Conservation (phyloP, 2,329 filamentous ascomycete species). For the Canariomyces notabilis region DNA sequence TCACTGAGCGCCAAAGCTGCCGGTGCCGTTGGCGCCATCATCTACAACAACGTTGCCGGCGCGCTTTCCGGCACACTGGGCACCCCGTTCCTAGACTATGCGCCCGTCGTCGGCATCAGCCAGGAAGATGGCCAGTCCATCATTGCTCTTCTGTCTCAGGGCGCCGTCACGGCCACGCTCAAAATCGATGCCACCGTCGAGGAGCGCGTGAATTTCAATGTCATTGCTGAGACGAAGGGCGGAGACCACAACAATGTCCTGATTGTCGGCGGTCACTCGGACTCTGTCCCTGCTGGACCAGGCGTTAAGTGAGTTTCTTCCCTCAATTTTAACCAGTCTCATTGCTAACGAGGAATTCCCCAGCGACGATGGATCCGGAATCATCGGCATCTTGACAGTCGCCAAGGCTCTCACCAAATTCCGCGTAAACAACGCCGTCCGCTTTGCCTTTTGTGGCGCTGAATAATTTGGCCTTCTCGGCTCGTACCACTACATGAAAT, state of each 20-base stretch:
- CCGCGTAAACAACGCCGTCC: constrained; percentile 42
- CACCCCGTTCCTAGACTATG: constrained; percentile 39
- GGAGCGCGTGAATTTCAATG: constrained; percentile 23
- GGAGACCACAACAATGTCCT: constrained; percentile 26
- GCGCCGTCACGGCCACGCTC: constrained; percentile 31
- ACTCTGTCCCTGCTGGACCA: constrained; percentile 23
- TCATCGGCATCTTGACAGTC: constrained; percentile 23
- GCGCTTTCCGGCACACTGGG: constrained; percentile 51
- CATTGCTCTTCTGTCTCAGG: constrained; percentile 28
- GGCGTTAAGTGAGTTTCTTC: constrained; percentile 22
- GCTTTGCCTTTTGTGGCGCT: constrained; percentile 59
- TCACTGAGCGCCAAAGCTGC: constrained; percentile 50
- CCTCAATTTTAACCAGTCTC: not conserved
- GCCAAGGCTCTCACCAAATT: constrained; percentile 24
- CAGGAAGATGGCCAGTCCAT: constrained; percentile 39
- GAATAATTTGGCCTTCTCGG: constrained; percentile 56
- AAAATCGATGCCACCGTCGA: constrained; percentile 18
- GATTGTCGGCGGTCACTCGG: constrained; percentile 22
- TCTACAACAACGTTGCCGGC: constrained; percentile 59
- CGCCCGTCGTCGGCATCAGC: constrained; percentile 49
- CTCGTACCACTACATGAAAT: constrained; percentile 46
- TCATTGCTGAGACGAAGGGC: constrained; percentile 25
- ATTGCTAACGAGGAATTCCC: no score
- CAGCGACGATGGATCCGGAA: constrained; percentile 25
- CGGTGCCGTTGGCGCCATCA: constrained; percentile 51